Evolutionary conservation across 176 grass and related monocot species (phyloP).

Genomic region (Raddia guianensis): DNA sequence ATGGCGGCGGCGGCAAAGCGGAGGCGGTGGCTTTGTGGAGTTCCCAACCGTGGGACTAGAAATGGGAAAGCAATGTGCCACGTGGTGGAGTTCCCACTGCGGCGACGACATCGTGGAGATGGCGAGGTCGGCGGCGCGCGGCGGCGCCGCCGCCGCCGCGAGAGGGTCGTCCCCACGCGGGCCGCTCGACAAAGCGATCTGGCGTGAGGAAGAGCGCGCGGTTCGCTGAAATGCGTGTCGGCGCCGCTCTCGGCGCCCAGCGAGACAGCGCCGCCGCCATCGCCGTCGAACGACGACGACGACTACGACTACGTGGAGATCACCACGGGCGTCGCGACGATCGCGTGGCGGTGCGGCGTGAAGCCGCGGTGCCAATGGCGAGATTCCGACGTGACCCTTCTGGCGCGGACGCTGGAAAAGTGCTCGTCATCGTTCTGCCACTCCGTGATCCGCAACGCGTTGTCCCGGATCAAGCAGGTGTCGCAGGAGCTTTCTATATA

Average conservation of each 20-base stretch:
- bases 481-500: constrained; percentile 99
- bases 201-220: constrained; percentile 69
- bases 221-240: constrained; percentile 60
- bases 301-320: constrained; percentile 89
- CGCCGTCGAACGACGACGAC: constrained; percentile 12
- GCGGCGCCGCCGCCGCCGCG: too few relatives aligned
- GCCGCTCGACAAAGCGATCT: constrained; percentile 59
- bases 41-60: too few relatives aligned
- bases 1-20: too few relatives aligned
- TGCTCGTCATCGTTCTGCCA: constrained; percentile 54
- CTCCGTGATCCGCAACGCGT: constrained; percentile 64
- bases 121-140: too few relatives aligned
- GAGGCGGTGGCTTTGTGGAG: too few relatives aligned
- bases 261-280: not conserved
- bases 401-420: constrained; percentile 72
- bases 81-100: too few relatives aligned
- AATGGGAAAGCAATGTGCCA: too few relatives aligned
- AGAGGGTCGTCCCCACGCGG: constrained; percentile 70
- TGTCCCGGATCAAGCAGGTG: constrained; percentile 81
- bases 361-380: constrained; percentile 49
- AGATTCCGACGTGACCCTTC: constrained; percentile 66
- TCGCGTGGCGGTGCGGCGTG: constrained; percentile 87
- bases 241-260: constrained; percentile 42
- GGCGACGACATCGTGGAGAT: constrained; percentile 49
- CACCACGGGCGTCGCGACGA: constrained; percentile 94